Base-by-base conservation (phyloP, 208 protist genomes). In the Crithidia fasciculata region DNA sequence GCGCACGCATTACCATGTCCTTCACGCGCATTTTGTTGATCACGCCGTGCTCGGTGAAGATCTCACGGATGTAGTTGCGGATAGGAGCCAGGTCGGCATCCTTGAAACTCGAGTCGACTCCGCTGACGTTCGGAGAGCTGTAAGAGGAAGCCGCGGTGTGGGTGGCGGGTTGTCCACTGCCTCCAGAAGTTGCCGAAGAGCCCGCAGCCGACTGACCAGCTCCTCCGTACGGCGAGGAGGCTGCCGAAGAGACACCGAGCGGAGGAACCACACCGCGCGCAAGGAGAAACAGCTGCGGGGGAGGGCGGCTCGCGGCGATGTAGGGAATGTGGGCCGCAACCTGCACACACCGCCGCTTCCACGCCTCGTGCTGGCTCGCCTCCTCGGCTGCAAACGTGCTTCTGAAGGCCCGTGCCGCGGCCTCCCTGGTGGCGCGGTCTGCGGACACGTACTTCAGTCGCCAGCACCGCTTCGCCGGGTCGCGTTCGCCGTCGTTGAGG, bases 1-100 rank as follows among this genome's bases (percentile, higher is more conserved):
- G 80, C 36, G 65, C 89, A 10, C 81, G 81, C 61, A 95, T 78
- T 9, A 97, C 85, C 39, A 95, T 47, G 58, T 94, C 84, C 73
- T 97, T 97, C 28, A 88, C 87, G 4, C 87, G 84, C 66, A 87
- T 70, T 62, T 95, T 95, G 65, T 94, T 94, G 37, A 97, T 53
- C 19, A 97, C 93, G 43, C 90, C 90, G 60, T 95, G 80, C 67
- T 95, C 87, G 5, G 79, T 60, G 74, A 97, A 97, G 2, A 97
- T 60, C 62, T 74, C 67, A 9, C 82, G 85, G 64, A 95, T 92
- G 74, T 85, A 87, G 18, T 80, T 73, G 12, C 84, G 69, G 54
- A 95, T 91, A 0, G 87, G 84, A 3, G 77, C 77, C 6, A 93
- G 44, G 12, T 85, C 81, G 52, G 78, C 73, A 5, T 94, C 91